Evolutionary conservation across 2,329 filamentous ascomycete genomes (phyloP).

Genomic region (Chrysoporthe puriensis): DNA sequence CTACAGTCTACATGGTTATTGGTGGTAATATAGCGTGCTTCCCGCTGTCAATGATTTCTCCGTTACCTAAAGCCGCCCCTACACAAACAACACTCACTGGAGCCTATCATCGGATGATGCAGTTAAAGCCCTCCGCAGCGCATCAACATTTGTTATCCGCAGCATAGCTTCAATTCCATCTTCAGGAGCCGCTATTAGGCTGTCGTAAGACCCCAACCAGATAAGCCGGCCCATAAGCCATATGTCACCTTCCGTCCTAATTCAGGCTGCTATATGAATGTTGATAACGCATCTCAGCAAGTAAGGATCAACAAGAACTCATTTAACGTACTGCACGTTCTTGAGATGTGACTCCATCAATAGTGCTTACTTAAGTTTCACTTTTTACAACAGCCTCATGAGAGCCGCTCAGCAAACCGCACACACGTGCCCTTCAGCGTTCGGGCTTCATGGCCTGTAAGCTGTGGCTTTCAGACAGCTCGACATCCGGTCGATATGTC

Average conservation of each 20-base stretch:
- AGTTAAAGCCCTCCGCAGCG: background rate
- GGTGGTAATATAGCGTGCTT: background rate
- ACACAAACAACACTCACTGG: background rate
- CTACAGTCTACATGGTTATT: background rate
- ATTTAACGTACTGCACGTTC: background rate
- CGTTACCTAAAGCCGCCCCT: background rate
- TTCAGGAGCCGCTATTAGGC: background rate
- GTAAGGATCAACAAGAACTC: background rate
- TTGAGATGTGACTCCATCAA: background rate
- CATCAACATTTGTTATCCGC: background rate
- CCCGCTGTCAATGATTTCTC: background rate
- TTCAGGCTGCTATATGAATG: too few relatives aligned
- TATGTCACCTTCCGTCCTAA: background rate
- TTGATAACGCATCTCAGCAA: background rate
- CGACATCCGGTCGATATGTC: background rate
- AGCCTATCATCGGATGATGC: background rate
- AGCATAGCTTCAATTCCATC: background rate
- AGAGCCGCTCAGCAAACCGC: background rate
- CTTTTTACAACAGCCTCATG: background rate
- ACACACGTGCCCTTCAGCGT: background rate
- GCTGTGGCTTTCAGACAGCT: background rate
- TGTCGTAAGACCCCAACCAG: background rate
- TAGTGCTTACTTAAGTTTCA: constrained; percentile 1
- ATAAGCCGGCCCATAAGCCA: background rate
- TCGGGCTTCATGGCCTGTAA: background rate